A percentile compares a stretch with the other conserved stretches of the same genome.
These are phyloP conservation scores for Wickerhamomyces subpelliculosus DNA, from an alignment of 805 yeast species.

Conservation along the genomic window DNA sequence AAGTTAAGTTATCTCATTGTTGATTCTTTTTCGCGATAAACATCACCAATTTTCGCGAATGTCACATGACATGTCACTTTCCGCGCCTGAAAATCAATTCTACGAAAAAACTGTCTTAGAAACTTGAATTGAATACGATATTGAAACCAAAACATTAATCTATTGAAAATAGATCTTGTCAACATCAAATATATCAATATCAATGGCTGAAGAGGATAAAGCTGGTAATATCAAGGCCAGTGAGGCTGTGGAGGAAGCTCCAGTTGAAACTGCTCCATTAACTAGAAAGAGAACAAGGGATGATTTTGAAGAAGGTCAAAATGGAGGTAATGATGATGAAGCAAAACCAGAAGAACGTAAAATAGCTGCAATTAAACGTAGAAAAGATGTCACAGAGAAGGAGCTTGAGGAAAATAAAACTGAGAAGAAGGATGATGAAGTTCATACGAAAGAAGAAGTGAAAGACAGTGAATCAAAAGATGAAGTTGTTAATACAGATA, in stretches of 20 bases:
- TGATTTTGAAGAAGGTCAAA: conserved; percentile 17
- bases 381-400: conserved; percentile 3
- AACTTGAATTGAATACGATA: too few species aligned
- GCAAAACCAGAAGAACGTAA: conserved; percentile 12
- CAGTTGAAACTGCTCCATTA: conserved; percentile 3
- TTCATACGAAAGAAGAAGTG: conserved; percentile 13
- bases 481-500: conserved; percentile 11
- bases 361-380: neutral
- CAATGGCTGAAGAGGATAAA: neutral
- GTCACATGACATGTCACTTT: too few species aligned
- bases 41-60: too few species aligned
- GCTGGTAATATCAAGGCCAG: neutral
- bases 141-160: too few species aligned
- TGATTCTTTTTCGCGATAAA: too few species aligned
- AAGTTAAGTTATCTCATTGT: too few species aligned
- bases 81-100: too few species aligned
- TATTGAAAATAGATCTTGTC: too few species aligned
- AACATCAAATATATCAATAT: neutral
- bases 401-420: conserved; percentile 13
- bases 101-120: too few species aligned
- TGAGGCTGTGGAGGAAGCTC: neutral
- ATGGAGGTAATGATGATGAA: conserved; percentile 8
- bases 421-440: conserved; percentile 2
- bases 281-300: conserved; percentile 23
- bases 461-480: conserved; percentile 14